Conservation (phyloP, 2,329 filamentous ascomycete genomes). For the Xylariaceae sp. region DNA sequence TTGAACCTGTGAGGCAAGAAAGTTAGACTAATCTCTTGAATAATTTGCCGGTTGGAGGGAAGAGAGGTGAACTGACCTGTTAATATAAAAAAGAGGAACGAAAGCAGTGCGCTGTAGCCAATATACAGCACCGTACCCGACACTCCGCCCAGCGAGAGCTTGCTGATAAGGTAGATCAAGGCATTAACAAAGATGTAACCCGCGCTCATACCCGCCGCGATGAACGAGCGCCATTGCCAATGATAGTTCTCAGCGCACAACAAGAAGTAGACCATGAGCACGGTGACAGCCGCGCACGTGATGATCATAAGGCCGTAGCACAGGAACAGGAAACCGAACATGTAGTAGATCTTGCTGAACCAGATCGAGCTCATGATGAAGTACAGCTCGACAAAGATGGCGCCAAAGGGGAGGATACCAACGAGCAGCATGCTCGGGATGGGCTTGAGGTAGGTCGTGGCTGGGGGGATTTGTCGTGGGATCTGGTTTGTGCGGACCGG, state of each 20-base stretch:
- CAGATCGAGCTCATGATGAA: constrained; percentile 99
- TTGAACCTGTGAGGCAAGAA: constrained; percentile 61
- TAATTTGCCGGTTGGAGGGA: too few relatives aligned
- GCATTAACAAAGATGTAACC: constrained; percentile 91
- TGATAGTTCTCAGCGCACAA: constrained; percentile 96
- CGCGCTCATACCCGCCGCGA: constrained; percentile 84
- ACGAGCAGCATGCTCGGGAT: constrained; percentile 89
- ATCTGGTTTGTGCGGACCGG: constrained; percentile 97
- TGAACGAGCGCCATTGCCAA: constrained; percentile 97
- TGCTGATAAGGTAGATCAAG: constrained; percentile 84
- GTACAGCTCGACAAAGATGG: constrained; percentile 97
- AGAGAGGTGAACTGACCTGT: constrained; percentile 83
- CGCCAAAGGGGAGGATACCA: constrained; percentile 88
- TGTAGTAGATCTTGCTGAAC: constrained; percentile 99
- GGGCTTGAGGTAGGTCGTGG: constrained; percentile 76
- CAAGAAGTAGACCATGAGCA: constrained; percentile 93
- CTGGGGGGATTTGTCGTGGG: constrained; percentile 87
- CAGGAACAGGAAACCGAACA: constrained; percentile 98
- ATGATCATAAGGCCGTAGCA: constrained; percentile 98
- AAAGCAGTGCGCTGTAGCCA: constrained; percentile 86
- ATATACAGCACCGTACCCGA: constrained; percentile 88
- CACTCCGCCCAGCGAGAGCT: constrained; percentile 78
- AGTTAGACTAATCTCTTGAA: constrained; percentile 2
- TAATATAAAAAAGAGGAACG: constrained; percentile 87
- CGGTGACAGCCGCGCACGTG: constrained; percentile 86